Percentiles rank a stretch among this genome's conserved stretches.
These are phyloP conservation scores for Clavariopsis aquatica DNA, from an alignment of 495 filamentous ascomycete species.

Conservation along the genomic window DNA sequence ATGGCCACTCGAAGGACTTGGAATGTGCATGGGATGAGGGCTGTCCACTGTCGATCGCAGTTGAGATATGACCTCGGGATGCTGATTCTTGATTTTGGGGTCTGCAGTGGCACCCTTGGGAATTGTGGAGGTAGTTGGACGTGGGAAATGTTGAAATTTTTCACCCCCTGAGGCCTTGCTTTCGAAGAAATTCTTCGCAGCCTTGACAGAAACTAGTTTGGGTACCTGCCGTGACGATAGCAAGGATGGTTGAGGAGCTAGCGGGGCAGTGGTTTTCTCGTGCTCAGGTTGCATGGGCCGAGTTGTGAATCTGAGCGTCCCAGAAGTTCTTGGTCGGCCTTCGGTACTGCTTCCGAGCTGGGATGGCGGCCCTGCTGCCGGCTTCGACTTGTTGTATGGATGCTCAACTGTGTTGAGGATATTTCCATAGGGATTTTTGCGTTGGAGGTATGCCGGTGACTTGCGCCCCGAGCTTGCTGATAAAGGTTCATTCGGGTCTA, in stretches of 20 bases:
- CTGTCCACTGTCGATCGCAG: slow-evolving; percentile 3
- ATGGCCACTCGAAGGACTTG: not conserved
- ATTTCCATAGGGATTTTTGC: slow-evolving; percentile 36
- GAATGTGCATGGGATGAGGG: not conserved
- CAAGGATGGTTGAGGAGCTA: not conserved
- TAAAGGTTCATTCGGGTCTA: slow-evolving; percentile 8
- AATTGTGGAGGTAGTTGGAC: not conserved
- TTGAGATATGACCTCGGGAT: not conserved
- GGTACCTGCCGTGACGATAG: not conserved
- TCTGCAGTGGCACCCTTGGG: not conserved
- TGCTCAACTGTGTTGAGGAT: slow-evolving; percentile 23
- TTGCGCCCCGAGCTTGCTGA: slow-evolving; percentile 8
- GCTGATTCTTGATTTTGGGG: not conserved
- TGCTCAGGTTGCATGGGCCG: slow-evolving; percentile 16
- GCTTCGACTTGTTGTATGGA: slow-evolving; percentile 5
- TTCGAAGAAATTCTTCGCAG: slow-evolving; percentile 29
- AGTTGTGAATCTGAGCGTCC: slow-evolving; percentile 23
- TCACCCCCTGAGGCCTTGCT: slow-evolving; percentile 21
- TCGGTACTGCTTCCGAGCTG: slow-evolving; percentile 29
- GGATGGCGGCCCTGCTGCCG: slow-evolving; percentile 18
- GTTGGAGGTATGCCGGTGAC: slow-evolving; percentile 31
- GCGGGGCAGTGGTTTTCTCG: not conserved
- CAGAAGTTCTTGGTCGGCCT: slow-evolving; percentile 27
- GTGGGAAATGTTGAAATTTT: slow-evolving; percentile 15
- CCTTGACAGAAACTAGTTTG: slow-evolving; percentile 23